Percentiles rank a stretch among this genome's conserved stretches.
Conservation (phyloP, 2,329 filamentous ascomycete species). For the Colletotrichum limetticola region DNA sequence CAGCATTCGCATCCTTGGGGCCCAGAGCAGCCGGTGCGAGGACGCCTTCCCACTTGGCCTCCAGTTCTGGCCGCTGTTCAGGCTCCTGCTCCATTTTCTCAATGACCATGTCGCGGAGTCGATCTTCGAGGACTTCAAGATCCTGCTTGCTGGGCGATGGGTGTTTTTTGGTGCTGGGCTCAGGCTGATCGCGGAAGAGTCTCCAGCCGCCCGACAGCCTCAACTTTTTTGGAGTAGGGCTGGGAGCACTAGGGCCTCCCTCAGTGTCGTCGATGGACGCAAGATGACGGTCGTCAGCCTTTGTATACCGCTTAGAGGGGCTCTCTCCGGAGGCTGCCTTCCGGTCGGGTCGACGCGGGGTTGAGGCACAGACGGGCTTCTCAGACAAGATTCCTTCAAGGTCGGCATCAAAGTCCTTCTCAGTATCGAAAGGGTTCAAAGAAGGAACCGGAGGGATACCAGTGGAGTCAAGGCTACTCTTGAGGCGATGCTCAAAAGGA, state of each 20-base stretch:
- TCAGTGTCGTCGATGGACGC: background rate
- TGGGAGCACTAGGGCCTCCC: background rate
- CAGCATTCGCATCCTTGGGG: background rate
- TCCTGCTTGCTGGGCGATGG: constrained; percentile 56
- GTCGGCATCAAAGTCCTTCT: constrained; percentile 50
- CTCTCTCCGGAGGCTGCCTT: constrained; percentile 6
- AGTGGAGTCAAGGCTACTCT: constrained; percentile 25
- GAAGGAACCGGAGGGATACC: constrained; percentile 12
- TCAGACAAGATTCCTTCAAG: constrained; percentile 51
- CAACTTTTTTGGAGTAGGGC: constrained; percentile 1
- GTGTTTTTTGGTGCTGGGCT: constrained; percentile 50
- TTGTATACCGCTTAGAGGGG: constrained; percentile 15
- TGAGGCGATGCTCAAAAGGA: constrained; percentile 37
- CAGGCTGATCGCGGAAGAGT: constrained; percentile 11
- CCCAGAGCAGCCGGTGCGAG: background rate
- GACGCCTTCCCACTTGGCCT: constrained; percentile 9
- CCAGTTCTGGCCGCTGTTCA: constrained; percentile 17
- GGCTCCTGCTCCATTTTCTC: constrained; percentile 22
- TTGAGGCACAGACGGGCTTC: constrained; percentile 50
- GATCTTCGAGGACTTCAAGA: constrained; percentile 50
- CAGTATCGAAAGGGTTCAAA: constrained; percentile 46
- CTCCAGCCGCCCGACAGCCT: constrained; percentile 2
- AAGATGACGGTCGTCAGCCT: background rate
- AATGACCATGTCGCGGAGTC: constrained; percentile 41
- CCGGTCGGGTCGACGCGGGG: constrained; percentile 43